A percentile compares a stretch with the other conserved stretches of the same genome.
phyloP scores from a whole-genome alignment of 2,329 filamentous ascomycete species.

The Botrytis tulipae region DNA sequence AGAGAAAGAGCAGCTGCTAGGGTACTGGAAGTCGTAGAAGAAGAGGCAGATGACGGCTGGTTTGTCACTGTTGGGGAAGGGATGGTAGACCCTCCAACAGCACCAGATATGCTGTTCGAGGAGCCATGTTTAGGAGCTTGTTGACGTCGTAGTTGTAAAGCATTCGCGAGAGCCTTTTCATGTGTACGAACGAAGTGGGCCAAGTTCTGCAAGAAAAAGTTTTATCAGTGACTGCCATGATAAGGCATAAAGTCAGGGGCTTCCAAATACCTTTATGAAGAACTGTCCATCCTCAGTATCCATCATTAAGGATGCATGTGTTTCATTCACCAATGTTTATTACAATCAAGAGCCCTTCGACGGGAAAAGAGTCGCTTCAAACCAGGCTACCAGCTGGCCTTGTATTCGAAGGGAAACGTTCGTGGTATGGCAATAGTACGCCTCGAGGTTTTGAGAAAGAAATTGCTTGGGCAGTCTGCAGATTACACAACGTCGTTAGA shows the following conservation, averaged over 20 bases:
- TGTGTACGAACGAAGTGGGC: slow-evolving; percentile 95
- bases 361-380: slow-evolving; percentile 23
- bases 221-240: slow-evolving; percentile 7
- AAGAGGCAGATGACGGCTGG: slow-evolving; percentile 57
- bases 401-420: slow-evolving; percentile 29
- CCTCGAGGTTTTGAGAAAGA: slow-evolving; percentile 26
- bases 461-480: slow-evolving; percentile 30
- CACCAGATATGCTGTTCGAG: slow-evolving; percentile 62
- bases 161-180: slow-evolving; percentile 95
- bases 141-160: slow-evolving; percentile 79
- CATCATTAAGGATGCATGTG: slow-evolving; percentile 51
- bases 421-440: slow-evolving; percentile 28
- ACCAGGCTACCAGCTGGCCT: slow-evolving; percentile 31
- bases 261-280: slow-evolving; percentile 73
- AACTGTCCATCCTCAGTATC: slow-evolving; percentile 82
- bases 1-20: slow-evolving; percentile 85
- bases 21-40: slow-evolving; percentile 67
- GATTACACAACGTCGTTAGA: slow-evolving; percentile 33
- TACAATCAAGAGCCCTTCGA: slow-evolving; percentile 32
- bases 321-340: slow-evolving; percentile 25
- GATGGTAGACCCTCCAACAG: slow-evolving; percentile 46
- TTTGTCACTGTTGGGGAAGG: slow-evolving; percentile 51
- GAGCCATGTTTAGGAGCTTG: slow-evolving; percentile 65
- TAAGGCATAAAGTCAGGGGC: slow-evolving; percentile 17
- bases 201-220: slow-evolving; percentile 65